Evolutionary conservation across 2,329 filamentous ascomycete genomes (phyloP).

Genomic region (Chaetomiaceae sp.): DNA sequence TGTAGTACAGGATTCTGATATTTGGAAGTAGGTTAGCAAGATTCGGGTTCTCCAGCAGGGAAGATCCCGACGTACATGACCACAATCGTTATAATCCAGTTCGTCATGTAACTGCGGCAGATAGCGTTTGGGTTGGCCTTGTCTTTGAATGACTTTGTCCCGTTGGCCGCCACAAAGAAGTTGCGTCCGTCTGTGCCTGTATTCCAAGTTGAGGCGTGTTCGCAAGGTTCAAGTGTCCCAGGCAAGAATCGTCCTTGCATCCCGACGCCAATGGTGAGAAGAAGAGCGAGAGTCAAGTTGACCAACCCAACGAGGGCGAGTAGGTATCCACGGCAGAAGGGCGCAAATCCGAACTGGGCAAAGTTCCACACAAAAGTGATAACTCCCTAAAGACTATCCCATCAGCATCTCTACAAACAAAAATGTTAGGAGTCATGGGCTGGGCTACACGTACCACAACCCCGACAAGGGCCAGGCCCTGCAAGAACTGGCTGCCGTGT

Average conservation of each 20-base stretch:
- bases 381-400: neutral
- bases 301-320: neutral
- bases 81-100: constrained; percentile 1
- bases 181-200: constrained; percentile 6
- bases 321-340: neutral
- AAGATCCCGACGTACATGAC: constrained; percentile 8
- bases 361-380: constrained; percentile 5
- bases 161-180: neutral
- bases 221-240: neutral
- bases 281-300: neutral
- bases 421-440: neutral
- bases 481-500: neutral
- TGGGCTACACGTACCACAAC: neutral
- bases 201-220: neutral
- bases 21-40: neutral
- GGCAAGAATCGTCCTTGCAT: neutral
- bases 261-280: neutral
- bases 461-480: neutral
- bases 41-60: no score
- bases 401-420: no score
- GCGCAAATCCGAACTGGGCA: neutral
- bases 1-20: neutral
- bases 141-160: neutral
- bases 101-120: neutral
- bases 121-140: neutral